phyloP scores from a whole-genome alignment of 2,329 filamentous ascomycete genomes.

The Cordyceps javanica region DNA sequence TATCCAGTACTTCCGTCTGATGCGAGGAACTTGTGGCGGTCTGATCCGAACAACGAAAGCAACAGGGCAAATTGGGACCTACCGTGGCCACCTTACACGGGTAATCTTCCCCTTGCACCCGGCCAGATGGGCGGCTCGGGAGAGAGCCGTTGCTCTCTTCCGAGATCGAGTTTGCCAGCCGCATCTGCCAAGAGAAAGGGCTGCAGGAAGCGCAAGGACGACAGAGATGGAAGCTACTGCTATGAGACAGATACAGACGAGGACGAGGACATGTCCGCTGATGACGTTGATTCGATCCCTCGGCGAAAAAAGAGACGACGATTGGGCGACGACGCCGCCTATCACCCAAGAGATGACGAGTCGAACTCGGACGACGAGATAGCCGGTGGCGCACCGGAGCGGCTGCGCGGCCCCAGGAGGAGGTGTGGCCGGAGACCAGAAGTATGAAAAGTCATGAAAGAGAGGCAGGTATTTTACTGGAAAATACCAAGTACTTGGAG shows the following conservation, averaged over 20 bases:
- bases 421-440: neutral
- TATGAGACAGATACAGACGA: neutral
- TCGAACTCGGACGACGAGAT: neutral
- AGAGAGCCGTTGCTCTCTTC: neutral
- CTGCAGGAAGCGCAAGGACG: neutral
- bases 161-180: neutral
- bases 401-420: neutral
- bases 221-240: neutral
- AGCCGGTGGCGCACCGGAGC: neutral
- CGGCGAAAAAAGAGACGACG: neutral
- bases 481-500: too few species aligned
- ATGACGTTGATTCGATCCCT: neutral
- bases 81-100: constrained; percentile 24
- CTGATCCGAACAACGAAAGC: constrained; percentile 26
- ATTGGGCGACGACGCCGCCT: neutral
- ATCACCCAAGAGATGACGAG: neutral
- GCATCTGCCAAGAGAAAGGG: neutral
- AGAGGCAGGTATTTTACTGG: neutral
- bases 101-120: neutral
- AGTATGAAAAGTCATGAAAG: neutral
- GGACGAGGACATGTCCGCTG: neutral
- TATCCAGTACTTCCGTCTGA: constrained; percentile 21
- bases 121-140: neutral
- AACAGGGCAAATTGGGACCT: constrained; percentile 22
- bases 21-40: constrained; percentile 21